phyloP scores from a whole-genome alignment of 495 filamentous ascomycete genomes.

The Daldinia bambusicola region DNA sequence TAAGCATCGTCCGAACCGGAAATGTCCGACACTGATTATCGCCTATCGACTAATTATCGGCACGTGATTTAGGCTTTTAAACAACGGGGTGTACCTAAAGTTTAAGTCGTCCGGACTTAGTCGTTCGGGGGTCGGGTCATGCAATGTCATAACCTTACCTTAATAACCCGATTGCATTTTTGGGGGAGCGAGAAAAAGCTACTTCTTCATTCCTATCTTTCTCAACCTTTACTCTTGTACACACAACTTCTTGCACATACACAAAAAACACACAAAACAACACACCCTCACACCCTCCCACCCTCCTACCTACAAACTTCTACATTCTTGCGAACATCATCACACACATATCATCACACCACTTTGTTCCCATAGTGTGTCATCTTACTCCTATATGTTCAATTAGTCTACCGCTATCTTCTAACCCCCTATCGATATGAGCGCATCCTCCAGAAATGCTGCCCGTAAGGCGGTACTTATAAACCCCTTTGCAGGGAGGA shows the following conservation, averaged over 20 bases:
- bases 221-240: constrained; percentile 23
- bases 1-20: constrained; percentile 9
- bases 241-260: constrained; percentile 7
- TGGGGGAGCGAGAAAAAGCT: constrained; percentile 7
- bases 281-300: not conserved
- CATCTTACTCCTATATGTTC: constrained; percentile 8
- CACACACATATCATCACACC: not conserved
- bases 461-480: constrained; percentile 67
- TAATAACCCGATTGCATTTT: constrained; percentile 25
- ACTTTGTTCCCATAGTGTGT: not conserved
- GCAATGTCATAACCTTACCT: constrained; percentile 5
- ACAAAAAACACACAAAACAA: not conserved
- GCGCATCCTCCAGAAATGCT: constrained; percentile 64
- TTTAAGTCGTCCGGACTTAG: constrained; percentile 35
- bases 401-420: constrained; percentile 1
- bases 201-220: constrained; percentile 30
- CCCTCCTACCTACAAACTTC: not conserved
- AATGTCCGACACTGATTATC: constrained; percentile 14
- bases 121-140: constrained; percentile 30
- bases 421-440: constrained; percentile 56
- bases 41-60: constrained; percentile 14
- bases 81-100: too few relatives aligned
- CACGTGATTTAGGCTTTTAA: constrained; percentile 38
- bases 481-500: constrained; percentile 59
- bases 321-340: too few relatives aligned